Evolutionary conservation across 805 yeast species (phyloP).

Genomic region (Candida fluviatilis): DNA sequence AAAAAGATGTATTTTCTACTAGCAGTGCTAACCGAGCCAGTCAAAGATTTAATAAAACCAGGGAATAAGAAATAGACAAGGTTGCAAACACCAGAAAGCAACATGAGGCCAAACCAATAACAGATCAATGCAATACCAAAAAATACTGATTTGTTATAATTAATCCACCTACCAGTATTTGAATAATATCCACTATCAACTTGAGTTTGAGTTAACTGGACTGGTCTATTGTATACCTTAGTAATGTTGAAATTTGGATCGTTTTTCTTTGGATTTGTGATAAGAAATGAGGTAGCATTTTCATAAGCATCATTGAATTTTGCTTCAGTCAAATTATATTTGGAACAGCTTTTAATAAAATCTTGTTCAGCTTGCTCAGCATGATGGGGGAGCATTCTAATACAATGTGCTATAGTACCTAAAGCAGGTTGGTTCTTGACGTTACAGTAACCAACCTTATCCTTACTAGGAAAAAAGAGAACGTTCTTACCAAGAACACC

Average conservation of each 20-base stretch:
- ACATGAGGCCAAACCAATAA: conserved; percentile 45
- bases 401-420: conserved; percentile 35
- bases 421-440: conserved; percentile 33
- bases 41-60: conserved; percentile 19
- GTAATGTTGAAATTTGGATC: conserved; percentile 26
- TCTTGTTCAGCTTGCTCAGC: conserved; percentile 17
- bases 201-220: conserved; percentile 20
- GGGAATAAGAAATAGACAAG: conserved; percentile 42
- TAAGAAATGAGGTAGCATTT: conserved; percentile 39
- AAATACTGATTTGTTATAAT: conserved; percentile 39
- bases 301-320: conserved; percentile 31
- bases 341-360: conserved; percentile 22
- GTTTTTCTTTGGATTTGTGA: conserved; percentile 22
- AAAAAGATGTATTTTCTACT: conserved; percentile 22
- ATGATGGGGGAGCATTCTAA: conserved; percentile 16
- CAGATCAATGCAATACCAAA: conserved; percentile 39
- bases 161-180: conserved; percentile 21
- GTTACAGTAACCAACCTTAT: conserved; percentile 29
- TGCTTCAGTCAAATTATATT: conserved; percentile 22
- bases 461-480: conserved; percentile 19
- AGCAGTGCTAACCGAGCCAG: conserved; percentile 22
- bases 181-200: conserved; percentile 26
- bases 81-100: conserved; percentile 39
- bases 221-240: conserved; percentile 31
- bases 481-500: conserved; percentile 21